These are phyloP conservation scores for Jaapia argillacea DNA, from an alignment of 768 basidiomycete genomes.

Conservation along the genomic window DNA sequence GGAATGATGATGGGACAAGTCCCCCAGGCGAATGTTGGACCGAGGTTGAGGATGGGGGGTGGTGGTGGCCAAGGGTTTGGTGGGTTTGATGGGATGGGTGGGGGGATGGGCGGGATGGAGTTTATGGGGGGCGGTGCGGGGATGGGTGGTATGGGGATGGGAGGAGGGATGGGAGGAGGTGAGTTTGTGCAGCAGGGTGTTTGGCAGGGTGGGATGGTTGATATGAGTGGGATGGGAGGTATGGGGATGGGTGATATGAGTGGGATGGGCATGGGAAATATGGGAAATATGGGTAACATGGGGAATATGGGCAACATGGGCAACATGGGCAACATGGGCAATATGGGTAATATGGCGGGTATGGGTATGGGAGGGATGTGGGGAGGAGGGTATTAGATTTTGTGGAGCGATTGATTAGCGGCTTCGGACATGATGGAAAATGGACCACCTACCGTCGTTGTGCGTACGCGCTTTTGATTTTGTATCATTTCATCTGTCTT, in stretches of 20 bases:
- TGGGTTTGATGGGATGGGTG: too few species aligned
- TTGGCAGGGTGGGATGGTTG: neutral
- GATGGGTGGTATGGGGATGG: neutral
- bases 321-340: neutral
- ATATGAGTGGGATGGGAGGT: neutral
- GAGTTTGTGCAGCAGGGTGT: neutral
- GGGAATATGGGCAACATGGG: conserved; percentile 26
- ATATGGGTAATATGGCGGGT: neutral
- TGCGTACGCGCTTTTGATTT: too few species aligned
- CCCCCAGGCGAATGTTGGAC: neutral
- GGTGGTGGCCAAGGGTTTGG: too few species aligned
- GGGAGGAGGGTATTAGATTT: too few species aligned
- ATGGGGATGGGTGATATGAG: neutral
- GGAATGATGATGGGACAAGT: neutral
- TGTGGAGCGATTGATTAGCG: too few species aligned
- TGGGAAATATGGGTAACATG: conserved; percentile 20
- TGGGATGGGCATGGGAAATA: conserved; percentile 14
- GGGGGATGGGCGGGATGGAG: neutral
- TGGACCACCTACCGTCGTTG: too few species aligned
- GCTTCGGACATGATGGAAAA: too few species aligned
- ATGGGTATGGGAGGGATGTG: conserved; percentile 1
- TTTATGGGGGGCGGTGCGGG: neutral
- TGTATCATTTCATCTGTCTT: too few species aligned
- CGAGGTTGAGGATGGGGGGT: too few species aligned
- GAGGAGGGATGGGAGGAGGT: neutral